Evolutionary conservation across 2,329 filamentous ascomycete genomes (phyloP).

Genomic region (Xylaria sp.): DNA sequence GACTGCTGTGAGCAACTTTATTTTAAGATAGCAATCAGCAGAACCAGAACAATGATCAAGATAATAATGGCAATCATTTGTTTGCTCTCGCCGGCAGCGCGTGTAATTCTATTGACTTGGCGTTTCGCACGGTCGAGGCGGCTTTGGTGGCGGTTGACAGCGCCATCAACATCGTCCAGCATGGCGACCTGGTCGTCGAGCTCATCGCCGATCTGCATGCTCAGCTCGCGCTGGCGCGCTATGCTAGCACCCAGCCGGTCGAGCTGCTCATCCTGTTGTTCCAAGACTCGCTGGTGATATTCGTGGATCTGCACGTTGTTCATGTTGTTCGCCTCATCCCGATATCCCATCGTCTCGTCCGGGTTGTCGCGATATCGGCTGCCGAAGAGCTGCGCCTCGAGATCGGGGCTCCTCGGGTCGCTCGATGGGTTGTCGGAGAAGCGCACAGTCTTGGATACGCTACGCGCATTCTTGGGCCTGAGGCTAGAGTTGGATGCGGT

Average conservation of each 20-base stretch:
- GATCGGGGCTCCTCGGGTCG: conserved; percentile 56
- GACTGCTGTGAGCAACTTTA: conserved; percentile 48
- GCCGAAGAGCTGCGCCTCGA: conserved; percentile 59
- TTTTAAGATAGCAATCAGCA: conserved; percentile 86
- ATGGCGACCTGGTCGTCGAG: conserved; percentile 89
- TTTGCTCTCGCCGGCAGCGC: conserved; percentile 84
- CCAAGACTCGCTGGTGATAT: conserved; percentile 82
- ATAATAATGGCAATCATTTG: conserved; percentile 85
- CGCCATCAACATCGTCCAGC: conserved; percentile 87
- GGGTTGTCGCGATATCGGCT: conserved; percentile 77
- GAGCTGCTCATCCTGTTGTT: conserved; percentile 94
- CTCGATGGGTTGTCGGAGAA: conserved; percentile 74
- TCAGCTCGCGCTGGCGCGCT: conserved; percentile 87
- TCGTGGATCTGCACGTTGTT: conserved; percentile 87
- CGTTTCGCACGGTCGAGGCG: conserved; percentile 79
- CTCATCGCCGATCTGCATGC: conserved; percentile 96
- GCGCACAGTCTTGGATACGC: conserved; percentile 78
- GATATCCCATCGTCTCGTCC: conserved; percentile 64
- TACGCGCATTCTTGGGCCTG: conserved; percentile 48
- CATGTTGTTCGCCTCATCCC: conserved; percentile 68
- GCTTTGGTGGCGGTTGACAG: conserved; percentile 81
- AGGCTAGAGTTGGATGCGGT: conserved; percentile 40
- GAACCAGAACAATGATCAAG: conserved; percentile 81
- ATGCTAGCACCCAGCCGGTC: conserved; percentile 88
- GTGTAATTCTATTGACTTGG: conserved; percentile 75